Base-by-base conservation (phyloP, 495 filamentous ascomycete species). In the Penicillium silybi region DNA sequence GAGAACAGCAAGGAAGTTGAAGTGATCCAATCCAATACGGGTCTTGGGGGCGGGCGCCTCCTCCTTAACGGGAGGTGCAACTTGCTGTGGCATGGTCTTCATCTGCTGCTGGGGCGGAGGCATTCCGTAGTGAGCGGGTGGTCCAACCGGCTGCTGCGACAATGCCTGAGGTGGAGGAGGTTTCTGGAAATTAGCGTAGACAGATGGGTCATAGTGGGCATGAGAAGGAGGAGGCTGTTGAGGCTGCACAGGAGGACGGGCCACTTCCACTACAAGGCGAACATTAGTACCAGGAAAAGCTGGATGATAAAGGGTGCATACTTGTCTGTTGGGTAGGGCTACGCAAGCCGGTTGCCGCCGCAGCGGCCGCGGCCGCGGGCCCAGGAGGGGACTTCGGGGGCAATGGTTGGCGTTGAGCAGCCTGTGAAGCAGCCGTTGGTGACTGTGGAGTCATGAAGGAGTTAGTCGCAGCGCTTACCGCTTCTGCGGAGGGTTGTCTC, bases 1-100 rank as follows among this genome's bases (percentile, higher is more conserved):
- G 57, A 99, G 85, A 57, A 99, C 93, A 50, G 93, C 93, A 55
- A 99, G 80, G 81, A 99, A 99, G 65, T 99, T 99, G 78, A 99
- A 99, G 67, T 97, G 91, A 67, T 97, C 93, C 41, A 99, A 77
- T 26, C 93, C 93, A 62, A 99, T 97, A 48, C 93, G 77, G 53
- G 82, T 71, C 41, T 87, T 88, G 15, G 81, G 82, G 15, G 80
- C 80, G n/a, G 77, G 79, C 16, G 80, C 59, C 16, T 78, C 78
- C 46, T 84, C 80, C 48, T 74, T 70, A 22, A 69, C 62, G 27
- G 65, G 37, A 18, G 63, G 66, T 46, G 67, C 59, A 41, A 67
- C 58, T 51, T 59, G 78, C 44, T 74, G 77, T 45, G 58, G 44
- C 65, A 70, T 42, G 62, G 70, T 40, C 46, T 56, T 49, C 50